Conservation (phyloP, 495 filamentous ascomycete species). For the Chaetomium fimeti region DNA sequence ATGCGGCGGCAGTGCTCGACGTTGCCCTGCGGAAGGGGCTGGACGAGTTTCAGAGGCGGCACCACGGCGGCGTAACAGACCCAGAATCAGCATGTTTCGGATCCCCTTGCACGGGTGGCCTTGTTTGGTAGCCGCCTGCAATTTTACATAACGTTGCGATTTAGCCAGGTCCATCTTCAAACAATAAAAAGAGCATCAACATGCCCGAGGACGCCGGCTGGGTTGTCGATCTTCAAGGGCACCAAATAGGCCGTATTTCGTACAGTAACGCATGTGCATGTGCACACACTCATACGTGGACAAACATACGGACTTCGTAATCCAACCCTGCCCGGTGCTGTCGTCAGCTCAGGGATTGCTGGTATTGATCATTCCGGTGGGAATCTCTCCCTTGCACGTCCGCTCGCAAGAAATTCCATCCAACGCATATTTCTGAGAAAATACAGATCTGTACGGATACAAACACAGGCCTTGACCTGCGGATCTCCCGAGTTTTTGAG, state of each 20-base stretch:
- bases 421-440: neutral
- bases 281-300: too few relatives aligned
- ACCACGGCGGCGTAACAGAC: slow-evolving; percentile 11
- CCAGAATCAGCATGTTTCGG: slow-evolving; percentile 2
- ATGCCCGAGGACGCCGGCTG: neutral
- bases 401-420: neutral
- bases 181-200: neutral
- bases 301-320: too few relatives aligned
- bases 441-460: neutral
- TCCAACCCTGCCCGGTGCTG: neutral
- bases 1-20: slow-evolving; percentile 18
- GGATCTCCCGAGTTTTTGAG: neutral
- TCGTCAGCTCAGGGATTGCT: neutral
- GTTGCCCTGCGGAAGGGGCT: slow-evolving; percentile 17
- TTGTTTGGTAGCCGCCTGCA: neutral
- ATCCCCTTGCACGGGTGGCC: slow-evolving; percentile 1
- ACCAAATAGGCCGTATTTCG: neutral
- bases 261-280: too few relatives aligned
- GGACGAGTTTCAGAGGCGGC: slow-evolving; percentile 21
- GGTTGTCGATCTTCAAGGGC: neutral
- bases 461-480: neutral
- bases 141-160: neutral
- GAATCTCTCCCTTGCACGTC: neutral
- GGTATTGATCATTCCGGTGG: neutral
- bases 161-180: neutral